A percentile compares a stretch with the other conserved stretches of the same genome.
Evolutionary conservation across 129 eudicot species (phyloP).

Genomic region (Ambrosia artemisiifolia): DNA sequence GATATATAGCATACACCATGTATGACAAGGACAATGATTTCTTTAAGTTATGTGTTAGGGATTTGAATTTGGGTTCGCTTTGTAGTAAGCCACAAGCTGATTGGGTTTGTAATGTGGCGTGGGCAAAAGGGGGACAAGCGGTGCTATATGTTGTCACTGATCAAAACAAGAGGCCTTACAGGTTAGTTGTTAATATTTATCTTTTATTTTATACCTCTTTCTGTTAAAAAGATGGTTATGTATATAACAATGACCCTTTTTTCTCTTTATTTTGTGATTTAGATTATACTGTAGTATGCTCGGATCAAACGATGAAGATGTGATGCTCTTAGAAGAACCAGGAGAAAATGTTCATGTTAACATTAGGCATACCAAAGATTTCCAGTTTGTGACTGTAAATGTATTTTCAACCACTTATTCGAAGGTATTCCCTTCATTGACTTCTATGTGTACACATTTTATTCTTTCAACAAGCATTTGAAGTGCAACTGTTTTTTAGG

Average conservation of each 20-base stretch:
- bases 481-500: slow-evolving; percentile 49
- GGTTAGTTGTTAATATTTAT: slow-evolving; percentile 34
- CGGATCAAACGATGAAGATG: slow-evolving; percentile 70
- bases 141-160: slow-evolving; percentile 86
- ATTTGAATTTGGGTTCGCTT: slow-evolving; percentile 66
- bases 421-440: slow-evolving; percentile 47
- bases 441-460: not conserved
- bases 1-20: slow-evolving; percentile 88
- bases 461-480: slow-evolving; percentile 8
- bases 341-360: slow-evolving; percentile 55
- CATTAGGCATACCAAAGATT: slow-evolving; percentile 76
- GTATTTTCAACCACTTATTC: slow-evolving; percentile 61
- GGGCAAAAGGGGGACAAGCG: slow-evolving; percentile 82
- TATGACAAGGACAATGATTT: slow-evolving; percentile 87
- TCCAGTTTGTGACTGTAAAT: slow-evolving; percentile 57
- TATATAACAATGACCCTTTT: not conserved
- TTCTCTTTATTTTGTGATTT: slow-evolving; percentile 12
- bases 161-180: slow-evolving; percentile 75
- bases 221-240: not conserved
- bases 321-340: slow-evolving; percentile 67
- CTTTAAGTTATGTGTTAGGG: slow-evolving; percentile 80
- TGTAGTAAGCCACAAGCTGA: slow-evolving; percentile 87
- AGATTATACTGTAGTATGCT: slow-evolving; percentile 79
- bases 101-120: slow-evolving; percentile 70
- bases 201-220: not conserved